Base-by-base conservation (phyloP, 805 yeast species). In the Metschnikowia gelsemii region DNA sequence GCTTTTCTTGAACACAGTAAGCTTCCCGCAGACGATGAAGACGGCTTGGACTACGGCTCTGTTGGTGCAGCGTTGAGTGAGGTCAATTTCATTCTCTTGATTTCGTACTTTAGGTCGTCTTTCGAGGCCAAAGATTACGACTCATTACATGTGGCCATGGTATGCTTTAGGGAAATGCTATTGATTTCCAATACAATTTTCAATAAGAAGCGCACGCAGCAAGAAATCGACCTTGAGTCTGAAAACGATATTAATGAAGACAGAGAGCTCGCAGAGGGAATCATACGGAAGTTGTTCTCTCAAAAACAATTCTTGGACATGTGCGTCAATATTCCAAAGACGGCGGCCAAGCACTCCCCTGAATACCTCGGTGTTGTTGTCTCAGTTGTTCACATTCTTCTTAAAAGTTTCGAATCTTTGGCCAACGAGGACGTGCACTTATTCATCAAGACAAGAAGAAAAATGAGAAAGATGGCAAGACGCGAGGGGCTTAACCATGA, bases 251-350 rank as follows among this genome's bases (percentile, higher is more conserved):
- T 78, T 22, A 70, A 72, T 45, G 72, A 70, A 14, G 77, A 75
- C 27, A 62, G 62, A 55, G 75, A 68, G 39, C 49, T 66, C 50
- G 64, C 89, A 0, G 78, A 75, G 22, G 81, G 79, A 17, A 76
- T 84, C 43, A 72, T 81, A 14, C 66, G 87, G 32, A 75, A 81
- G 32, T 64, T 91, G n/a, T 88, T 91, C 52, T 78, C 83, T 43
- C 82, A 80, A 38, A 81, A 79, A 38, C 72, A 67, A 17, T 76
- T 79, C 38, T 62, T 87, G 20, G 79, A 75, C 32, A 56, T 79
- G 26, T 56, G 91, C 3, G 68, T 79, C 2, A 64, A 62, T 13
- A 59, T 88, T 23, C 87, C 96, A 0, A 77, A 77, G 41, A 70
- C 76, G 11, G 86, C 91, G 0, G 63, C 75, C 21, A 79, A 74